A percentile compares a stretch with the other conserved stretches of the same genome.
Evolutionary conservation across 345 rosid genomes (phyloP).

Genomic region (Litchi chinensis): DNA sequence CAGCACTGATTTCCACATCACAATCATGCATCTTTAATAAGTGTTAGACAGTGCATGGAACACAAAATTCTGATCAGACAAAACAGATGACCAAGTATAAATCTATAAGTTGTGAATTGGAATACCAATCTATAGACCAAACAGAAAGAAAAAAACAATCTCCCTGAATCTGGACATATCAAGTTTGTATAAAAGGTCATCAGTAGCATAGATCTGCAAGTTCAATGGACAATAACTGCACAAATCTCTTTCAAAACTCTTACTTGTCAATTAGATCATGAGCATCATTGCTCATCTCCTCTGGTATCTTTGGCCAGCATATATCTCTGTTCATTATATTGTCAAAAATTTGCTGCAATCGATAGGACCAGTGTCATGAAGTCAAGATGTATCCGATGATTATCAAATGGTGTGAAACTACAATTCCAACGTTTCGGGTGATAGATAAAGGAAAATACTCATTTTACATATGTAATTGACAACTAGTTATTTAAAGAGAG

Average conservation of each 20-base stretch:
- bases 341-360: slow-evolving; percentile 85
- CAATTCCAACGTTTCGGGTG: not conserved
- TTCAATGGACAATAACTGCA: slow-evolving; percentile 4
- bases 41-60: not conserved
- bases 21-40: not conserved
- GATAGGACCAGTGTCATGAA: slow-evolving; percentile 6
- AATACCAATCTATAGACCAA: not conserved
- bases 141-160: not conserved
- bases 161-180: slow-evolving; percentile 3
- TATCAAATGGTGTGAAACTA: slow-evolving; percentile 11
- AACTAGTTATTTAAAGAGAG: not conserved
- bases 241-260: slow-evolving; percentile 30
- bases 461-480: not conserved
- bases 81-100: not conserved
- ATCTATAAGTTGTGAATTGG: not conserved
- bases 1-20: not conserved
- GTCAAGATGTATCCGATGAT: slow-evolving; percentile 5
- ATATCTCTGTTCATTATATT: slow-evolving; percentile 88
- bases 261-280: slow-evolving; percentile 83
- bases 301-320: slow-evolving; percentile 89
- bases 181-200: not conserved
- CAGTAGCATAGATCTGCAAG: not conserved
- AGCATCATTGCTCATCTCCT: slow-evolving; percentile 77
- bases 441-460: not conserved
- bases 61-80: not conserved